Evolutionary conservation across 768 basidiomycete species (phyloP).

Genomic region (Pisolithus marmoratus): DNA sequence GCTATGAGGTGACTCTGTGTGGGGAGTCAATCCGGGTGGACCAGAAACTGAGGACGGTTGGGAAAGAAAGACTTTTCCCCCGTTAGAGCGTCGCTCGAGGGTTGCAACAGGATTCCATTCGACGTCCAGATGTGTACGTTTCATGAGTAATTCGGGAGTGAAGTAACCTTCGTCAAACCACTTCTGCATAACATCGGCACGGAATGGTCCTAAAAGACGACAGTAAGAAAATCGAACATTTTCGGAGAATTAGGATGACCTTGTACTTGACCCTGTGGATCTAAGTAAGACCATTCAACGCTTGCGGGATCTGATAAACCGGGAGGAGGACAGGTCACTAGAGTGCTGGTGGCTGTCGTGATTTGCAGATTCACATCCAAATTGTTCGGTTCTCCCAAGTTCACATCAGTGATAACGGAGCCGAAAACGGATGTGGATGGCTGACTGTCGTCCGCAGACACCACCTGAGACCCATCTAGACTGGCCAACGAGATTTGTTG

Average conservation of each 20-base stretch:
- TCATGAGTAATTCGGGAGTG: slow-evolving; percentile 74
- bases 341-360: slow-evolving; percentile 7
- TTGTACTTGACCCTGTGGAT: slow-evolving; percentile 89
- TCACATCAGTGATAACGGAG: slow-evolving; percentile 10
- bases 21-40: slow-evolving; percentile 52
- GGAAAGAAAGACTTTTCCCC: slow-evolving; percentile 60
- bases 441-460: slow-evolving; percentile 4
- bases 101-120: slow-evolving; percentile 65
- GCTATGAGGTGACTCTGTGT: slow-evolving; percentile 45
- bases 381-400: slow-evolving; percentile 8
- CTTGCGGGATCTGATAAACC: slow-evolving; percentile 48
- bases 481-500: slow-evolving; percentile 10
- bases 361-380: slow-evolving; percentile 4
- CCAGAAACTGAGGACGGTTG: slow-evolving; percentile 34
- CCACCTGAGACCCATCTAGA: slow-evolving; percentile 6
- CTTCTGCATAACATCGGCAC: slow-evolving; percentile 86
- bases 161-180: slow-evolving; percentile 94
- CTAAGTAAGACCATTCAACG: slow-evolving; percentile 88
- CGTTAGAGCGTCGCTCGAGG: slow-evolving; percentile 45
- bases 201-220: slow-evolving; percentile 71
- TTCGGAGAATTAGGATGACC: slow-evolving; percentile 39
- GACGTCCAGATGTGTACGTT: slow-evolving; percentile 63
- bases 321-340: slow-evolving; percentile 36
- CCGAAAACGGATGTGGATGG: slow-evolving; percentile 7
- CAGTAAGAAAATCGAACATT: not conserved